These are phyloP conservation scores for Gracilaria domingensis DNA, from an alignment of 23 red algal genomes.

Conservation along the genomic window DNA sequence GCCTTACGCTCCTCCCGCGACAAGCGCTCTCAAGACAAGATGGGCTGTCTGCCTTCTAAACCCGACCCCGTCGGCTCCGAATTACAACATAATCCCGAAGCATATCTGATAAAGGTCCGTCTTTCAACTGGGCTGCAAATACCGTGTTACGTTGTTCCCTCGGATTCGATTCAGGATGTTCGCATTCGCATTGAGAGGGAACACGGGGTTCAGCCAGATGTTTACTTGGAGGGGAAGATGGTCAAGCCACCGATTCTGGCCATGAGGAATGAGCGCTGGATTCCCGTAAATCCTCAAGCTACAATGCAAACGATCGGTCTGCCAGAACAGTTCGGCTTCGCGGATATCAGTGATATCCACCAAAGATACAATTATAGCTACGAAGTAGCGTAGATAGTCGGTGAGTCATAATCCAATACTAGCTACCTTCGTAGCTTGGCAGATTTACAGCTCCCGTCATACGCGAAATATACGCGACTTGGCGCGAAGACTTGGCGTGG, in stretches of 20 bases:
- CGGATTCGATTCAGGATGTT: not conserved
- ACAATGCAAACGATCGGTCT: not conserved
- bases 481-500: no score
- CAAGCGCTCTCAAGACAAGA: not conserved
- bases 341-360: not conserved
- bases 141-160: constrained; percentile 12
- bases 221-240: not conserved
- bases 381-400: no score
- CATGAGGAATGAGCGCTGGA: not conserved
- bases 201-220: not conserved
- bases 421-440: no score
- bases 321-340: not conserved
- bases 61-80: not conserved
- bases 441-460: no score
- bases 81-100: not conserved
- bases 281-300: not conserved
- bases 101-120: not conserved
- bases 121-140: not conserved
- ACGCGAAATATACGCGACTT: no score
- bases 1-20: not conserved
- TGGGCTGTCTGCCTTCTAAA: not conserved
- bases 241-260: not conserved
- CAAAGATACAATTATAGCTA: no score
- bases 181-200: not conserved
- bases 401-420: no score